Conservation (phyloP, 73 alveolate species). For the Urostyla sp. region DNA sequence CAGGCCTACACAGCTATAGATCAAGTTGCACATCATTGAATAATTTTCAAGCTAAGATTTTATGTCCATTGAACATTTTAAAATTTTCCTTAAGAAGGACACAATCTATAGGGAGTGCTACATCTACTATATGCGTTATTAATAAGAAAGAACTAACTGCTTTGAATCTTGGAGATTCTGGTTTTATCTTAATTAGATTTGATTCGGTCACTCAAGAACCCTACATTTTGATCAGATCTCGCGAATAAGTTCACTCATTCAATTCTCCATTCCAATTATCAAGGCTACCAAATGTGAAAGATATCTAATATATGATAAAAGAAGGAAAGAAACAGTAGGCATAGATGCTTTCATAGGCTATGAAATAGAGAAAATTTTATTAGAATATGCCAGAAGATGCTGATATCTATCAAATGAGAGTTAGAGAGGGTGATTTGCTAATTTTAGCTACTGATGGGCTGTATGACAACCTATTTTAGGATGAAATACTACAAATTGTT, state of each 20-base stretch:
- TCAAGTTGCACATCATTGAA: conserved; percentile 6
- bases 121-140: conserved; percentile 53
- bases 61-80: conserved; percentile 38
- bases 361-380: conserved; percentile 50
- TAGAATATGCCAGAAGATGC: conserved; percentile 69
- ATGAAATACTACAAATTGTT: conserved; percentile 45
- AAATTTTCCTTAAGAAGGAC: conserved; percentile 41
- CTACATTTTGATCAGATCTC: conserved; percentile 1
- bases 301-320: conserved; percentile 33
- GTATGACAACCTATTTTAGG: conserved; percentile 60
- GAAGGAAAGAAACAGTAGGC: conserved; percentile 7
- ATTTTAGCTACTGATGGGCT: conserved; percentile 75
- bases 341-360: conserved; percentile 31
- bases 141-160: conserved; percentile 38
- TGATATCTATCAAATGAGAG: conserved; percentile 45
- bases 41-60: not conserved
- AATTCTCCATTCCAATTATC: conserved; percentile 57
- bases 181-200: conserved; percentile 54
- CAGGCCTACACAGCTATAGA: conserved; percentile 1
- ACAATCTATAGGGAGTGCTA: conserved; percentile 57
- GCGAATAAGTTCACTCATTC: conserved; percentile 69
- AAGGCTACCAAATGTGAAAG: conserved; percentile 40
- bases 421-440: conserved; percentile 70
- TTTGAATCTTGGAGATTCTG: conserved; percentile 73
- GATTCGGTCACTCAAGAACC: conserved; percentile 15